A percentile compares a stretch with the other conserved stretches of the same genome.
These are phyloP conservation scores for Alternaria brassicae DNA, from an alignment of 2,329 filamentous ascomycete species.

Conservation along the genomic window DNA sequence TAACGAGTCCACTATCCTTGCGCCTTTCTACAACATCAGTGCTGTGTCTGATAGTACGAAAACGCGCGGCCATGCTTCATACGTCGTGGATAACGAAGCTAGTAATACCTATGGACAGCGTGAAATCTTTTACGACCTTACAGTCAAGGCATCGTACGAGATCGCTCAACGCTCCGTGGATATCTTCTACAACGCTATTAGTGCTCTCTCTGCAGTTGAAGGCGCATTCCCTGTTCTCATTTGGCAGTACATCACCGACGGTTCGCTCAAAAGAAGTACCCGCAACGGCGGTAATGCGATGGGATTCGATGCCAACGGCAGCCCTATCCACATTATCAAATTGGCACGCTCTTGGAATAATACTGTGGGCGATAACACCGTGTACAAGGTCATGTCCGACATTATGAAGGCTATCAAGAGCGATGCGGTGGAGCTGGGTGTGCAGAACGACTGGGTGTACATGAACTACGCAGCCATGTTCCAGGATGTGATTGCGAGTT, in stretches of 20 bases:
- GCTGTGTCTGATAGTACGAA: neutral
- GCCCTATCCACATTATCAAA: constrained; percentile 28
- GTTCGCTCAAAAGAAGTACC: constrained; percentile 29
- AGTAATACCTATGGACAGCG: constrained; percentile 6
- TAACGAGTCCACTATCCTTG: neutral
- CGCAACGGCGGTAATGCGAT: constrained; percentile 28
- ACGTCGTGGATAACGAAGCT: constrained; percentile 7
- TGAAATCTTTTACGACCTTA: constrained; percentile 21
- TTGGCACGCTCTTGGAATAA: constrained; percentile 27
- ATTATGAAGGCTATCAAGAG: constrained; percentile 19
- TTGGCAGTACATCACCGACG: constrained; percentile 27
- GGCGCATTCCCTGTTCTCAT: constrained; percentile 16
- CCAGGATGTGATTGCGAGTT: constrained; percentile 54
- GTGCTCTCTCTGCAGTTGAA: constrained; percentile 5
- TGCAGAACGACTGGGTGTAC: constrained; percentile 49
- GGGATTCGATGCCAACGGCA: constrained; percentile 21
- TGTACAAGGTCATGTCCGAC: constrained; percentile 19
- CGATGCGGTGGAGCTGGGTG: constrained; percentile 8
- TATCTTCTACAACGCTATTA: constrained; percentile 16
- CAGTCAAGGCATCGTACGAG: constrained; percentile 18
- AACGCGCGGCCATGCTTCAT: constrained; percentile 1
- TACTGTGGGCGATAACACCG: constrained; percentile 21
- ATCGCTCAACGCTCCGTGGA: constrained; percentile 19
- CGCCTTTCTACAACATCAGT: constrained; percentile 10
- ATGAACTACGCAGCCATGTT: constrained; percentile 58